Evolutionary conservation across 1,139 yeast species (phyloP), one percentile per base, ranked within the genome.

Genomic region (Yamadazyma trypodendri): DNA sequence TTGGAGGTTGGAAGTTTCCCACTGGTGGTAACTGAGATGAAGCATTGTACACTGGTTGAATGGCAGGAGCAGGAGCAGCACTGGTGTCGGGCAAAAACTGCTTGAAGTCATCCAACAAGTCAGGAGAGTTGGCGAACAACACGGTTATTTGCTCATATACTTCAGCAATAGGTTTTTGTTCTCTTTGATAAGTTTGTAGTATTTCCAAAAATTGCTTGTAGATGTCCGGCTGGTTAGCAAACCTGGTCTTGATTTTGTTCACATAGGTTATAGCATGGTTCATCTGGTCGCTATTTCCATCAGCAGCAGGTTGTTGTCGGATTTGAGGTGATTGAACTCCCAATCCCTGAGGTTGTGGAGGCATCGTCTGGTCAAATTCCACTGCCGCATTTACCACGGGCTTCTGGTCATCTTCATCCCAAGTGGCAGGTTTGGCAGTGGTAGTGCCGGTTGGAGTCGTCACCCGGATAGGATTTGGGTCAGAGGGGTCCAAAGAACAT

Each of bases 211-310:
- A 92, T 52, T 84, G 90, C 64, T 94, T 94, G 68, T 92, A 92
- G 40, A 89, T 87, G 55, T 92, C 97, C 0, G 98, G 98, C 58
- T 90, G 96, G 55, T 83, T 79, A 23, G 96, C 86, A 61, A 89
- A 92, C 44, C 97, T 78, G 37, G 92, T 90, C 59, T 94, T 94
- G 54, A 92, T 92, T 61, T 90, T 89, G 67, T 92, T 92, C 41
- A 92, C 99, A 56, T 92, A 92, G 47, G 86, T 84, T 47, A 92
- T 92, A 22, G 98, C 98, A 61, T 92, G 97, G 58, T 92, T 90
- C 68, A 92, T 90, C 33, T 49, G 52, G 64, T 92, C 97, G 9
- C 89, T 92, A 40, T 95, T 97, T 3, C 94, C 92, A 12, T 88
- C 84, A n/a, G 42, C 48, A 32, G 35, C 43, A 20, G 31, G 13